Evolutionary conservation across 2,329 filamentous ascomycete species (phyloP).

Genomic region (Penicillium sp.): DNA sequence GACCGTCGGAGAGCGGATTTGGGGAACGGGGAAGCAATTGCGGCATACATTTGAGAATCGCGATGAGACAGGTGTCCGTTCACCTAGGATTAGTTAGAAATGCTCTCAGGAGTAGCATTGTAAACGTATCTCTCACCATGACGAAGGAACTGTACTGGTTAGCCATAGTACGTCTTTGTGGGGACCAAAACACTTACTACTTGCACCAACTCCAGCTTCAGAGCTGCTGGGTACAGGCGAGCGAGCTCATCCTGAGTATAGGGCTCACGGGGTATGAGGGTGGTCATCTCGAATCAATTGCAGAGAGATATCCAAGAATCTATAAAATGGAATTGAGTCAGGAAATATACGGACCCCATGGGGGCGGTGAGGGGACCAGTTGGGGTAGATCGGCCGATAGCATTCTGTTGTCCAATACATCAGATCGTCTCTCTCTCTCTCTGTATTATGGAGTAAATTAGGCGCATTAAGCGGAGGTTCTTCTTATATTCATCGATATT

Average conservation of each 20-base stretch:
- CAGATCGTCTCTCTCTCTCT: background rate
- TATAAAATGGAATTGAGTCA: conserved; percentile 9
- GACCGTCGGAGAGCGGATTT: conserved; percentile 1
- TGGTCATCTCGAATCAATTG: conserved; percentile 62
- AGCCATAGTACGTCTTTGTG: conserved; percentile 3
- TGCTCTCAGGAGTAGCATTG: background rate
- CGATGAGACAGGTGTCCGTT: conserved; percentile 80
- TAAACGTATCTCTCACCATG: conserved; percentile 58
- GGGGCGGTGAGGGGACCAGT: conserved; percentile 20
- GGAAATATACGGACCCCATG: conserved; percentile 1
- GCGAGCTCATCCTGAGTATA: conserved; percentile 80
- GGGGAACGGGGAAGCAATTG: background rate
- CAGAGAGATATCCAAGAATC: background rate
- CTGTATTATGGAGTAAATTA: background rate
- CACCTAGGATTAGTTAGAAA: conserved; percentile 44
- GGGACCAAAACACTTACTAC: conserved; percentile 52
- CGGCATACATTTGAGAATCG: conserved; percentile 72
- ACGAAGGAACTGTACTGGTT: conserved; percentile 57
- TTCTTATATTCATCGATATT: background rate
- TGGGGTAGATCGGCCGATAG: conserved; percentile 4
- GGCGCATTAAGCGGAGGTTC: background rate
- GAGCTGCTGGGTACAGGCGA: conserved; percentile 72
- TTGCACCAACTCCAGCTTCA: conserved; percentile 88
- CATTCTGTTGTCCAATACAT: background rate
- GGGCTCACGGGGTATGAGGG: conserved; percentile 67